Conservation (phyloP, 164 flowering plant species). For the Kalanchoe fedtschenkoi region DNA sequence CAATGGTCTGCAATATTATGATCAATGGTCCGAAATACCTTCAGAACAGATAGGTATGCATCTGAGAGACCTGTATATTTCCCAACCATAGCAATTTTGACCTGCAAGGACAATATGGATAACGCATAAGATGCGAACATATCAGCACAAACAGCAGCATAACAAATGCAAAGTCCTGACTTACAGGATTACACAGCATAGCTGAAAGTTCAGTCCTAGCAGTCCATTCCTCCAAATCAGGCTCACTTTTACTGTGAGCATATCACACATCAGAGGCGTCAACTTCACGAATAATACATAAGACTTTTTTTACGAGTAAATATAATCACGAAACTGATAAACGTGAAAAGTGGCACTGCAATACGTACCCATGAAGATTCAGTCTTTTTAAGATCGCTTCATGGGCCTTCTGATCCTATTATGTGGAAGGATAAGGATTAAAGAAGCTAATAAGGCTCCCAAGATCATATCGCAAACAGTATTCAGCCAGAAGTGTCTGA, state of each 20-base stretch:
- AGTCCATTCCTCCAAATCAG: slow-evolving; percentile 69
- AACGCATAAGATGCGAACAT: background rate
- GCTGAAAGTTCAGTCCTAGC: slow-evolving; percentile 56
- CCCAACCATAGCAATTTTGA: slow-evolving; percentile 94
- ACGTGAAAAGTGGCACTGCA: slow-evolving; percentile 1
- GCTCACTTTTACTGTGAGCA: slow-evolving; percentile 18
- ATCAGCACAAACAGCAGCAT: background rate
- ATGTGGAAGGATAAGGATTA: slow-evolving; percentile 2
- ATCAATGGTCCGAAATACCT: slow-evolving; percentile 31
- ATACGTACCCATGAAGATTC: slow-evolving; percentile 66
- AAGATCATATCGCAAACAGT: too few species aligned
- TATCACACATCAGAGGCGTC: background rate
- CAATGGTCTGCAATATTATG: background rate
- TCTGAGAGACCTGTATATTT: slow-evolving; percentile 93
- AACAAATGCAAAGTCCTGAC: slow-evolving; percentile 13
- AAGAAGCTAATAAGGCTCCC: background rate
- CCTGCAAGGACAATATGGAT: slow-evolving; percentile 32
- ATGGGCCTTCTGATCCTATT: slow-evolving; percentile 89
- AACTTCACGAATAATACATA: background rate
- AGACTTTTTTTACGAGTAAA: background rate
- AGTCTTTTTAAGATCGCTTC: slow-evolving; percentile 76
- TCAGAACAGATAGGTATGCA: slow-evolving; percentile 85
- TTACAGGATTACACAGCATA: slow-evolving; percentile 52
- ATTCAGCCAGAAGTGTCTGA: background rate
- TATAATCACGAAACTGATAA: background rate